Conservation (phyloP, 23 red algal genomes). For the Gracilaria gracilis region DNA sequence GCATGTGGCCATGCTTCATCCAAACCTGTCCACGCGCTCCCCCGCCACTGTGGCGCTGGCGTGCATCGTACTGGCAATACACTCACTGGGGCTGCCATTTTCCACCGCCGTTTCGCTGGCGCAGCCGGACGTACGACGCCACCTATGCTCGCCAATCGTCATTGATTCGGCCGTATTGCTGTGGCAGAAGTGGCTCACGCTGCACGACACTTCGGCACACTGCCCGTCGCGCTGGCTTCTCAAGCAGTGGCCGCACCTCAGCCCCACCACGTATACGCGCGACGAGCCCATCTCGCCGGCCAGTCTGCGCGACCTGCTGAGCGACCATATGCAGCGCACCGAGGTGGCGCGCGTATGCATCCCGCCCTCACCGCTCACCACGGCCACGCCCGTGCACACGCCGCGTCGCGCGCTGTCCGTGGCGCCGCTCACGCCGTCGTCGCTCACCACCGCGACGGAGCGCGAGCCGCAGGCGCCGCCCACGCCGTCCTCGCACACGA, state of each 20-base stretch:
- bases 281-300: background rate
- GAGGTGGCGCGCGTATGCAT: background rate
- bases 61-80: background rate
- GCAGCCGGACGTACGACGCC: background rate
- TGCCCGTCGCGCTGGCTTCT: background rate
- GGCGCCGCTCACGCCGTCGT: background rate
- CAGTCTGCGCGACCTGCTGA: background rate
- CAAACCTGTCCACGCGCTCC: background rate
- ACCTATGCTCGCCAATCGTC: background rate
- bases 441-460: no score
- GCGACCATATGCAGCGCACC: background rate
- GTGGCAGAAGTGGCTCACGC: conserved; percentile 9
- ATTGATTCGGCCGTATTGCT: background rate
- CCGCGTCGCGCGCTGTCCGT: no score
- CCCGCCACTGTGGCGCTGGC: conserved; percentile 1
- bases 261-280: background rate
- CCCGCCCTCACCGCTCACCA: background rate
- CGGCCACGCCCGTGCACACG: background rate
- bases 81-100: background rate
- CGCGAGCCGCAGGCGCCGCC: no score
- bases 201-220: background rate
- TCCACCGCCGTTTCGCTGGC: background rate
- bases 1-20: conserved; percentile 19
- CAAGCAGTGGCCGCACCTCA: background rate
- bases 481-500: no score